Evolutionary conservation across 2,329 filamentous ascomycete species (phyloP), one percentile per base, ranked within the genome.

Genomic region (Fusarium tuaranense): DNA sequence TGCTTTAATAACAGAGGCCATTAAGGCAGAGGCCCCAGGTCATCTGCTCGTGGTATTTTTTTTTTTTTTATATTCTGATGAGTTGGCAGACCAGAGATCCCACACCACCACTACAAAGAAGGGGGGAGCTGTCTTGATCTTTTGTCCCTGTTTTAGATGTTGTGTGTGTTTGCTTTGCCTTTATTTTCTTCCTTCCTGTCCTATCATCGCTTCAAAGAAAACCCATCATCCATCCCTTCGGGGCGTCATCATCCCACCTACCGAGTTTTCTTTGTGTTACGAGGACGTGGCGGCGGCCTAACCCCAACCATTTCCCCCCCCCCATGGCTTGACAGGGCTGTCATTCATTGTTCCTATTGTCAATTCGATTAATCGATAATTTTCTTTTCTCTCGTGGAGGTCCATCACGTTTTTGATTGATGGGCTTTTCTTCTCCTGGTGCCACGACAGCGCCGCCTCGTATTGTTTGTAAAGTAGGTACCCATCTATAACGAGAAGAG

Each of bases 41-140:
- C 82, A 83, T 83, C 81, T 83, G 82, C 80, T 70, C 69, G 59
- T 68, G 72, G 76, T 30, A 30, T 30, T 73, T 60, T 81, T 48
- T 34, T 48, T 34, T 34, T 34, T 27, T 34, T 34, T 34, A 34
- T 13, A 34, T 34, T 34, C 32, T 48, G 81, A 80, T 83, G 81
- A 83, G 81, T 68, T 83, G 81, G 80, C 81, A 81, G 71, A 63
- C 74, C 81, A 22, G 3, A 71, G 72, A 76, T 70, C 63, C 69
- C 72, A 63, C 48, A 51, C 65, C 65, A 66, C 57, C 68, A 65
- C 67, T 53, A 25, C 20, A 48, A 22, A 46, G 8, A 14, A 41
- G 10, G 12, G 9, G 8, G 14, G 27, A 14, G 27, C 27, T 30
- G 27, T 18, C 46, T 51, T 51, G 22, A 53, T 32, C 27, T 55